Base-by-base conservation (phyloP, 2,329 filamentous ascomycete species). In the Paecilomyces variotii region DNA sequence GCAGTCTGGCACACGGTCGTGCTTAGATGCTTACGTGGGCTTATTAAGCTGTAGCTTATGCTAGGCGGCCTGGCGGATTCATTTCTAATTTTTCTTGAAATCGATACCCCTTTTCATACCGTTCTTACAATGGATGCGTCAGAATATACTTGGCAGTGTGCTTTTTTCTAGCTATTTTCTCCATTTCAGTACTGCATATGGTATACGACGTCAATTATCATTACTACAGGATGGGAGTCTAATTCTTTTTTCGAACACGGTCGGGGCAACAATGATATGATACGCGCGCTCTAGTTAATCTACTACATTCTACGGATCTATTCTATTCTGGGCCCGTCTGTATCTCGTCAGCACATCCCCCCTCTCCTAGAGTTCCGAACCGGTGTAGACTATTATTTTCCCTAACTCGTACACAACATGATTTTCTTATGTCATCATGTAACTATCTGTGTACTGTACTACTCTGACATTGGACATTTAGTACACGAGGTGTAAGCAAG, bases 21-120 rank as follows among this genome's bases (percentile, higher is more conserved):
- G 53, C 62, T 63, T 59, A 61, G 57, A 55, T 56, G 58, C 58
- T 61, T 61, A 45, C n/a, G 53, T 52, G 24, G 28, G 6, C 25
- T 52, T 28, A 28, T 52, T 52, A 26, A 26, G 11, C 50, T 28
- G 27, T 24, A 26, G 24, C 27, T 10, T 24, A 28, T 28, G 50
- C 27, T 52, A 52, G 25, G 14, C n/a, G n/a, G 49, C 25, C 25
- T 28, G 25, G 50, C 50, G 50, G 24, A 52, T 28, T 14, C 50
- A 52, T 28, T 52, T n/a, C 50, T 28, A 52, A 14, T 26, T 52
- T 25, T 52, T 26, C 27, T 28, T 52, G 50, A 52, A 24, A 52
- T 52, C 50, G 50, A 52, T 52, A 52, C 50, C 50, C 50, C 50
- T 52, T 52, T 52, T 52, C 19, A 26, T 52, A 26, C 24, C 27